These are phyloP conservation scores for Cyclocybe aegerita DNA, from an alignment of 768 basidiomycete genomes.

Conservation along the genomic window DNA sequence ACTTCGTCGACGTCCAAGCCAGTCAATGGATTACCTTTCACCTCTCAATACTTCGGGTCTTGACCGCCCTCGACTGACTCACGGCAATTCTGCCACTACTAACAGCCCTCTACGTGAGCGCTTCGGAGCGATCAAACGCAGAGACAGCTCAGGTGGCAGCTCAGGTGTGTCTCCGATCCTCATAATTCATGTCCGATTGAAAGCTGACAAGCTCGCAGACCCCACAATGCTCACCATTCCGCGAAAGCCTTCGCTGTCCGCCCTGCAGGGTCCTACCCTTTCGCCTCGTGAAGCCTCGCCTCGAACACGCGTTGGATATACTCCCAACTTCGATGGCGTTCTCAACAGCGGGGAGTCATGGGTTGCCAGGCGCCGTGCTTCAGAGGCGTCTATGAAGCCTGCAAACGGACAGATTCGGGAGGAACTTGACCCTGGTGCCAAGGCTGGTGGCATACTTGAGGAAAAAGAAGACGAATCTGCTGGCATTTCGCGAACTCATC, in stretches of 20 bases:
- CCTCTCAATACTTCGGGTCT: constrained; percentile 51
- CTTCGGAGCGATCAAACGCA: constrained; percentile 61
- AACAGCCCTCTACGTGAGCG: constrained; percentile 66
- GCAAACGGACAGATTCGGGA: constrained; percentile 36
- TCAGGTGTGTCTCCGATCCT: constrained; percentile 43
- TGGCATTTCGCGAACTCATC: constrained; percentile 7
- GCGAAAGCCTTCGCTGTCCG: constrained; percentile 70
- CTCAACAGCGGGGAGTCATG: constrained; percentile 67
- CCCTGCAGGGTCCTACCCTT: constrained; percentile 49
- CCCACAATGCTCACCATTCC: constrained; percentile 52
- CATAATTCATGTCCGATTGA: constrained; percentile 5
- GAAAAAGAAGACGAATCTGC: constrained; percentile 48
- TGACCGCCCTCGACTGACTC: constrained; percentile 60
- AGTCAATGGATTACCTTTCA: constrained; percentile 72
- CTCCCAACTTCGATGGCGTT: constrained; percentile 72
- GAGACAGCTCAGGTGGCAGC: constrained; percentile 48
- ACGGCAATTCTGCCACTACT: constrained; percentile 43
- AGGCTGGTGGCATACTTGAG: constrained; percentile 54
- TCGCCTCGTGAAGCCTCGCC: constrained; percentile 72
- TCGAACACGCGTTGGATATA: constrained; percentile 58
- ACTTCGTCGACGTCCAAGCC: constrained; percentile 68
- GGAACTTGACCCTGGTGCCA: constrained; percentile 37
- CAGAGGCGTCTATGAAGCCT: constrained; percentile 51
- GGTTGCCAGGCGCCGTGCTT: constrained; percentile 60
- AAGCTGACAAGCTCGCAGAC: constrained; percentile 40